These are phyloP conservation scores for Xylariaceae sp. DNA, from an alignment of 2,329 filamentous ascomycete species.

Conservation along the genomic window DNA sequence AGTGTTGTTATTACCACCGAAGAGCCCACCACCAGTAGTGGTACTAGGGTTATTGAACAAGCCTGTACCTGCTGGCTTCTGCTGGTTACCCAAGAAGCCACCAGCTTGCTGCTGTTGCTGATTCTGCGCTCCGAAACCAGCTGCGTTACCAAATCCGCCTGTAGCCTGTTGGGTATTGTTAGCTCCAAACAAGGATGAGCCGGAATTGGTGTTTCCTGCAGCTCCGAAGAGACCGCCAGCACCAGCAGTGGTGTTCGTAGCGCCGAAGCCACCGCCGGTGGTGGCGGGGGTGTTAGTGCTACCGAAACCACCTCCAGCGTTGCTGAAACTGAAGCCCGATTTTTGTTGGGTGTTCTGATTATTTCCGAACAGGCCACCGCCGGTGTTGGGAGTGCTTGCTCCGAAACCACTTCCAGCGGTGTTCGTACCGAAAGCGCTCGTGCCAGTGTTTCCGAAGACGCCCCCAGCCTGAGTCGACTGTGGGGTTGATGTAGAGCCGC, in stretches of 20 bases:
- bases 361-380: constrained; percentile 37
- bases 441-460: constrained; percentile 36
- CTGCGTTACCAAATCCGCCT: constrained; percentile 30
- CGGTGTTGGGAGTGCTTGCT: constrained; percentile 32
- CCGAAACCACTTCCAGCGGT: constrained; percentile 44
- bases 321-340: constrained; percentile 27
- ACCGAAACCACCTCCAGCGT: constrained; percentile 14
- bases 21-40: constrained; percentile 35
- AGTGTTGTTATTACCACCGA: constrained; percentile 37
- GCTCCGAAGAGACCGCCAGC: constrained; percentile 34
- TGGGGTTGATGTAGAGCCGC: constrained; percentile 29
- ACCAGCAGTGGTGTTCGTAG: constrained; percentile 26
- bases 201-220: constrained; percentile 22
- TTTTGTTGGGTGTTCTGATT: constrained; percentile 25
- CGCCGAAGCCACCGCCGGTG: constrained; percentile 31
- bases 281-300: constrained; percentile 7
- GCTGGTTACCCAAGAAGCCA: constrained; percentile 36
- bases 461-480: constrained; percentile 21
- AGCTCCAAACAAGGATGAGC: constrained; percentile 28
- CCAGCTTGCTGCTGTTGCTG: constrained; percentile 38
- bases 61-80: constrained; percentile 36
- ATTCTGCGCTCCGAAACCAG: constrained; percentile 31
- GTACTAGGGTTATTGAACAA: constrained; percentile 36
- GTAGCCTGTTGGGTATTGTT: constrained; percentile 28
- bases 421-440: constrained; percentile 42